Percentiles rank a stretch among this genome's conserved stretches.
Conservation (phyloP, 768 basidiomycete species). For the Multifurca ochricompacta region DNA sequence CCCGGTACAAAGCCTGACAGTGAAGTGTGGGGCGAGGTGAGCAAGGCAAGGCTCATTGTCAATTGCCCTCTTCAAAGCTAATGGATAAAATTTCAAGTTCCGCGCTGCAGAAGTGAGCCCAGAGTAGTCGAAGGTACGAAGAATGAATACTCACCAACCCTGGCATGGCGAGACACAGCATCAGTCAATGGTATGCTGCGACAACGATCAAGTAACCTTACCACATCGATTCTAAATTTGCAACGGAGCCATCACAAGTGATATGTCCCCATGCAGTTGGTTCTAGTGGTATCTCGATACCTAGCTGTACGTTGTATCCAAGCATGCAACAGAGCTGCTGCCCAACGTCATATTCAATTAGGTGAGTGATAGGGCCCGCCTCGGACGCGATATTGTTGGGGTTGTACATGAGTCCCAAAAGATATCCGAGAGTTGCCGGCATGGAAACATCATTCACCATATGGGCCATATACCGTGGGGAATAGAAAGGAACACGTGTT, state of each 20-base stretch:
- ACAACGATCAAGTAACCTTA: slow-evolving; percentile 17
- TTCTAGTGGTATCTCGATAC: not conserved
- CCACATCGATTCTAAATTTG: slow-evolving; percentile 43
- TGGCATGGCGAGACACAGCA: not conserved
- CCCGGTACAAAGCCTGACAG: slow-evolving; percentile 25
- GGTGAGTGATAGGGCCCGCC: slow-evolving; percentile 33
- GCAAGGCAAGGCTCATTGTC: slow-evolving; percentile 25
- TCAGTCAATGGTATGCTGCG: not conserved
- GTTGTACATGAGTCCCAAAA: slow-evolving; percentile 29
- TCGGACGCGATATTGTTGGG: slow-evolving; percentile 40
- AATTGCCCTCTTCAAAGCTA: slow-evolving; percentile 28
- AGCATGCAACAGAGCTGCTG: slow-evolving; percentile 35
- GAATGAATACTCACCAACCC: slow-evolving; percentile 12
- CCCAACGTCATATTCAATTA: slow-evolving; percentile 34
- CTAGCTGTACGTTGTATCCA: slow-evolving; percentile 26
- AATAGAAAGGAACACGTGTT: slow-evolving; percentile 33
- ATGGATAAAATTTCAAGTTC: slow-evolving; percentile 40
- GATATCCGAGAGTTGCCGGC: slow-evolving; percentile 24
- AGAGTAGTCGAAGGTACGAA: not conserved
- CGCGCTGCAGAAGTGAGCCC: slow-evolving; percentile 29
- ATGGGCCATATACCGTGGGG: slow-evolving; percentile 35
- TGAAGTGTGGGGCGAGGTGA: slow-evolving; percentile 30
- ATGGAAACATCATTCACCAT: slow-evolving; percentile 33
- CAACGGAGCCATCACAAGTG: slow-evolving; percentile 36
- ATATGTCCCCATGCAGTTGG: slow-evolving; percentile 36